Evolutionary conservation across 2,329 filamentous ascomycete species (phyloP).

Genomic region (Fusarium coicis): DNA sequence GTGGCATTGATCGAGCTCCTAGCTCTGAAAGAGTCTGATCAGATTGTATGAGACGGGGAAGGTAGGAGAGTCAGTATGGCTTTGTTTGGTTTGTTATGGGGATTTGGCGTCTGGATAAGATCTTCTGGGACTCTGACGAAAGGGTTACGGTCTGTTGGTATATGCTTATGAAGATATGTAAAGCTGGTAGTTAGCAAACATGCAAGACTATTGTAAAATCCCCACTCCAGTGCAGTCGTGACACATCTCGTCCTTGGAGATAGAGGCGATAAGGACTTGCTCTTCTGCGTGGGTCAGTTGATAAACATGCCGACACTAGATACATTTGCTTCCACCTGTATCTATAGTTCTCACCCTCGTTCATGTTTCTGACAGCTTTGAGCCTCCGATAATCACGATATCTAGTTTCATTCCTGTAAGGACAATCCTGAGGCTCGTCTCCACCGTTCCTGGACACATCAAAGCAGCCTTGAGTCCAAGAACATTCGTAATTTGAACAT

Average conservation of each 20-base stretch:
- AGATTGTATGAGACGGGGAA: background rate
- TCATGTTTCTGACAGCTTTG: too few relatives aligned
- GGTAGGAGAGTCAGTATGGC: background rate
- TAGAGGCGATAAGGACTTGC: accelerated
- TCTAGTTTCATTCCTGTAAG: background rate
- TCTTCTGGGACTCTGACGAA: background rate
- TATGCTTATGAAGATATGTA: accelerated
- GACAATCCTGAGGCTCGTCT: accelerated
- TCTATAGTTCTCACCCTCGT: too few relatives aligned
- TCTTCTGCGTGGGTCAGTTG: background rate
- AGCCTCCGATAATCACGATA: background rate
- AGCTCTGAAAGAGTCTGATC: background rate
- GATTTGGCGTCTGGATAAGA: background rate
- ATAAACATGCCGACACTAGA: background rate
- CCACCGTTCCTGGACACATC: background rate
- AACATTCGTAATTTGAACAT: background rate
- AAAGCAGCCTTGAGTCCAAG: background rate
- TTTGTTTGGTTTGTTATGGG: background rate
- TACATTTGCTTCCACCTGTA: accelerated
- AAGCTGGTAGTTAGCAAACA: background rate
- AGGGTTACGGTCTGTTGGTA: accelerated
- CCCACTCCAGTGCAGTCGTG: accelerated
- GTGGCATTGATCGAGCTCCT: background rate
- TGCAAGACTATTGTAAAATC: background rate
- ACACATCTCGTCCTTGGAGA: accelerated